A percentile compares a stretch with the other conserved stretches of the same genome.
Evolutionary conservation across 202 grass and related monocot species (phyloP).

Genomic region (Setaria viridis): DNA sequence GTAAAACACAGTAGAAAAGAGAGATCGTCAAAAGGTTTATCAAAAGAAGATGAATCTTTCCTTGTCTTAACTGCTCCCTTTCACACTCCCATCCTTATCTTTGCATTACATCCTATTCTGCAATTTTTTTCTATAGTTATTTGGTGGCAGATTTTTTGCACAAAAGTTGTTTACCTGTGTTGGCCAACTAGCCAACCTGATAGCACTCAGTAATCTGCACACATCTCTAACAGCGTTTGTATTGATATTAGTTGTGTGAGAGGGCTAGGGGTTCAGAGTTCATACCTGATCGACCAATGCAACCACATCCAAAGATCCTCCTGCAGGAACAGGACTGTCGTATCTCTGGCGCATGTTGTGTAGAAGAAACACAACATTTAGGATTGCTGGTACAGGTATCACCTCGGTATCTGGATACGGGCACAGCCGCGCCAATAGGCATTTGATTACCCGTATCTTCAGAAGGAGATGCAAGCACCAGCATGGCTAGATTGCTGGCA

Average conservation of each 20-base stretch:
- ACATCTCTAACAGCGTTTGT: not conserved
- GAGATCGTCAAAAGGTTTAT: conserved; percentile 41
- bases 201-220: not conserved
- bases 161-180: not conserved
- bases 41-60: conserved; percentile 39
- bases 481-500: not conserved
- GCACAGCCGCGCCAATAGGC: conserved; percentile 12
- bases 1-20: conserved; percentile 21
- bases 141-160: not conserved
- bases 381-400: conserved; percentile 7
- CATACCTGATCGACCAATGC: conserved; percentile 7
- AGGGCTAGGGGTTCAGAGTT: not conserved
- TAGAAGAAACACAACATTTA: conserved; percentile 35
- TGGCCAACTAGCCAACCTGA: not conserved
- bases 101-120: not conserved
- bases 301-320: conserved; percentile 11
- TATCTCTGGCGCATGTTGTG: not conserved
- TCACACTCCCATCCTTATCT: not conserved
- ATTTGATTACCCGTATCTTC: conserved; percentile 9
- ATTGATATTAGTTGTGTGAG: not conserved
- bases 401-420: conserved; percentile 9
- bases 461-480: not conserved
- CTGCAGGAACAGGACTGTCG: not conserved
- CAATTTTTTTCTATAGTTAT: not conserved
- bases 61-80: conserved; percentile 45